A percentile compares a stretch with the other conserved stretches of the same genome.
Evolutionary conservation across 2,329 filamentous ascomycete genomes (phyloP).

Genomic region (Alternaria rosae): DNA sequence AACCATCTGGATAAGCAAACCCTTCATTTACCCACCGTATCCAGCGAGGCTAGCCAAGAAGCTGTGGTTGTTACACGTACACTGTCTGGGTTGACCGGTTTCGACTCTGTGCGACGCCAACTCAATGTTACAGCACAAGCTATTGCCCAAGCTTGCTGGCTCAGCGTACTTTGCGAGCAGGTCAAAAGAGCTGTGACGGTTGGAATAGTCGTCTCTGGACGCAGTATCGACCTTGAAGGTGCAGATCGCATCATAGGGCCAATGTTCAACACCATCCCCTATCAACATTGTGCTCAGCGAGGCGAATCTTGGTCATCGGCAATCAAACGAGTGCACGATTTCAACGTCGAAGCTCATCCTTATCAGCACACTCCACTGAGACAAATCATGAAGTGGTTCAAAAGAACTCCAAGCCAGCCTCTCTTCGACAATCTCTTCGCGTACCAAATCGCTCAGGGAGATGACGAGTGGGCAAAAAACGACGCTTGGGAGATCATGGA

Average conservation of each 20-base stretch:
- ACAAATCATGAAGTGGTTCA: slow-evolving; percentile 81
- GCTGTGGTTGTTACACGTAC: slow-evolving; percentile 38
- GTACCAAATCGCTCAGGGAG: slow-evolving; percentile 66
- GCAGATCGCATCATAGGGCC: slow-evolving; percentile 77
- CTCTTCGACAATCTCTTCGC: slow-evolving; percentile 82
- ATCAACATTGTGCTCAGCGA: slow-evolving; percentile 59
- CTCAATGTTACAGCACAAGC: slow-evolving; percentile 81
- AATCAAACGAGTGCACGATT: slow-evolving; percentile 71
- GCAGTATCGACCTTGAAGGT: slow-evolving; percentile 71
- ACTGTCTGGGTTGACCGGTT: slow-evolving; percentile 57
- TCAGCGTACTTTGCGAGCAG: slow-evolving; percentile 65
- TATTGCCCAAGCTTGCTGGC: slow-evolving; percentile 78
- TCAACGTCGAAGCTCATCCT: slow-evolving; percentile 70
- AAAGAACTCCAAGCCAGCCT: slow-evolving; percentile 58
- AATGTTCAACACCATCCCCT: slow-evolving; percentile 89
- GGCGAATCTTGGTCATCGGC: slow-evolving; percentile 66
- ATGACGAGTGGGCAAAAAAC: slow-evolving; percentile 31
- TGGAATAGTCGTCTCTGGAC: slow-evolving; percentile 81
- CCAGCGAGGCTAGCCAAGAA: slow-evolving; percentile 20
- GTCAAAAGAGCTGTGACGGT: slow-evolving; percentile 62
- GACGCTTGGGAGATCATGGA: slow-evolving; percentile 62
- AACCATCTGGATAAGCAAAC: slow-evolving; percentile 57
- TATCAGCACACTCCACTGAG: slow-evolving; percentile 83
- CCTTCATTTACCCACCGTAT: slow-evolving; percentile 39
- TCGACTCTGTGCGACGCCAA: slow-evolving; percentile 58